Evolutionary conservation across 768 basidiomycete species (phyloP).

Genomic region (Boletales sp.): DNA sequence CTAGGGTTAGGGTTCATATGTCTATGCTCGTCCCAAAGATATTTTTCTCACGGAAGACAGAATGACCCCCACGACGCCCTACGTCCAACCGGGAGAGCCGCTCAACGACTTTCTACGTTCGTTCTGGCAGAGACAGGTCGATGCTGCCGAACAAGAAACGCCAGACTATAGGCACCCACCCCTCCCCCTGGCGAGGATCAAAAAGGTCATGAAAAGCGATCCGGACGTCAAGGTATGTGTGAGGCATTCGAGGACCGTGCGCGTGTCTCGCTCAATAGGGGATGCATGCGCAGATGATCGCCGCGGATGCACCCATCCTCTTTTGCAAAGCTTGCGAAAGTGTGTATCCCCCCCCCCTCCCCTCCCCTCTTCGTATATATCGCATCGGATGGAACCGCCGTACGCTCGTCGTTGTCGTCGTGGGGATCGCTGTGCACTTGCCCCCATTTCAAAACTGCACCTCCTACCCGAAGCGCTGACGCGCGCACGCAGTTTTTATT

Average conservation of each 20-base stretch:
- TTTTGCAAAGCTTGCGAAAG: slow-evolving; percentile 99
- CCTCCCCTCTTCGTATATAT: no score
- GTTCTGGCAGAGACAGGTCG: slow-evolving; percentile 90
- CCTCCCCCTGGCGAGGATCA: slow-evolving; percentile 91
- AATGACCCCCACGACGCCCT: slow-evolving; percentile 48
- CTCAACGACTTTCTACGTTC: slow-evolving; percentile 79
- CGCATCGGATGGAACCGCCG: no score
- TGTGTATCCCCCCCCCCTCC: slow-evolving; percentile 41
- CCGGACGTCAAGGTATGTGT: slow-evolving; percentile 86
- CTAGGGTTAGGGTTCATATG: slow-evolving; percentile 25
- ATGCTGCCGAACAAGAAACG: slow-evolving; percentile 82
- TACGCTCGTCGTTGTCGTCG: no score
- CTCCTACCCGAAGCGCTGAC: not conserved
- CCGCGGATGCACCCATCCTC: slow-evolving; percentile 93
- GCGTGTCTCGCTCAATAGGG: slow-evolving; percentile 1
- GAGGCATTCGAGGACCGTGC: not conserved
- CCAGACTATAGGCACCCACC: slow-evolving; percentile 87
- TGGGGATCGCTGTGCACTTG: no score
- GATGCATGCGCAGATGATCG: slow-evolving; percentile 77
- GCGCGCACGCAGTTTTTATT: slow-evolving; percentile 67
- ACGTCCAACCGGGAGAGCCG: slow-evolving; percentile 81
- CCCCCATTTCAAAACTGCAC: no score
- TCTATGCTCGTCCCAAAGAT: not conserved
- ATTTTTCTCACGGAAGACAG: slow-evolving; percentile 19
- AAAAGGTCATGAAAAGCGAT: slow-evolving; percentile 99